Percentiles rank a stretch among this genome's conserved stretches.
Evolutionary conservation across 495 filamentous ascomycete species (phyloP).

Genomic region (Penicillium pancosmium): DNA sequence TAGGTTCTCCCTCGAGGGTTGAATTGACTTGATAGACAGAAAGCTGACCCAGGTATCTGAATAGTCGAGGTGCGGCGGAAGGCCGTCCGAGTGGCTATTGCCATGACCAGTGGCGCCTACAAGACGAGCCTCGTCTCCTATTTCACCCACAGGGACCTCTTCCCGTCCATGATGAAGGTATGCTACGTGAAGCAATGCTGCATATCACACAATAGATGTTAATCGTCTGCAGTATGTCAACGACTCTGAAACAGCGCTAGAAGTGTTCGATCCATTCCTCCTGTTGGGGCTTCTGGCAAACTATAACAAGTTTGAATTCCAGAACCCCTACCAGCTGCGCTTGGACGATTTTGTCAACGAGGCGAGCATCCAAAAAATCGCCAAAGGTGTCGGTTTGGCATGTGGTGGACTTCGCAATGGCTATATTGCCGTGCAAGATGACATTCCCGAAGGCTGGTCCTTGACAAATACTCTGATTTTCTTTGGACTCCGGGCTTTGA

Average conservation of each 20-base stretch:
- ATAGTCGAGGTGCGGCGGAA: conserved; percentile 74
- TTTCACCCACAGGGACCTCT: conserved; percentile 92
- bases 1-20: conserved; percentile 44
- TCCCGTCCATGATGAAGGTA: conserved; percentile 94
- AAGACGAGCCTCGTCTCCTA: conserved; percentile 92
- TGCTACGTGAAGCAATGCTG: conserved; percentile 11
- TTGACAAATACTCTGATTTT: conserved; percentile 77
- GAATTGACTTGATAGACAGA: background rate
- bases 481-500: conserved; percentile 79
- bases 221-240: conserved; percentile 71
- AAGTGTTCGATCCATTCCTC: conserved; percentile 74
- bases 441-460: conserved; percentile 89
- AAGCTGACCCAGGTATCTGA: conserved; percentile 10
- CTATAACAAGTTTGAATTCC: conserved; percentile 99
- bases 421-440: conserved; percentile 90
- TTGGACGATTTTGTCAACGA: conserved; percentile 99
- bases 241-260: conserved; percentile 65
- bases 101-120: conserved; percentile 88
- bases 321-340: conserved; percentile 92
- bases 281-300: conserved; percentile 90
- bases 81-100: conserved; percentile 78
- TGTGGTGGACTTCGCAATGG: conserved; percentile 66
- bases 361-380: conserved; percentile 77
- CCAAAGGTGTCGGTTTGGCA: conserved; percentile 70
- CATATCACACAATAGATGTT: background rate